These are phyloP conservation scores for Fusarium sp. DNA, from an alignment of 2,329 filamentous ascomycete genomes.

Conservation along the genomic window DNA sequence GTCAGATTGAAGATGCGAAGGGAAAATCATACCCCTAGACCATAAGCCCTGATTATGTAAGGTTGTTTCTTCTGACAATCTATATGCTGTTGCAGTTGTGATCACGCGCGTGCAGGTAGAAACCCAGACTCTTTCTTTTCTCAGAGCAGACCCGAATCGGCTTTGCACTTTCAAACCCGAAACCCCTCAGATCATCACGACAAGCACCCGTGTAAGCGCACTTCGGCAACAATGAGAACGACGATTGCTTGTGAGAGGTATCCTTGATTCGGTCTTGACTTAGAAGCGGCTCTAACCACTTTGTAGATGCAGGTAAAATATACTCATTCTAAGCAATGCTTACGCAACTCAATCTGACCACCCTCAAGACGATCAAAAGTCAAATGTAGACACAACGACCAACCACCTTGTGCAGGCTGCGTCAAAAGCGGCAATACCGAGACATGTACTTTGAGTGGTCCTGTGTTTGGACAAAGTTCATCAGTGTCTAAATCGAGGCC, in stretches of 20 bases:
- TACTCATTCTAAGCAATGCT: not conserved
- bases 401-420: constrained; percentile 44
- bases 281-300: not conserved
- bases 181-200: constrained; percentile 19
- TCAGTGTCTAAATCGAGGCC: not conserved
- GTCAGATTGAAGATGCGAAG: constrained; percentile 26
- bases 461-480: constrained; percentile 1
- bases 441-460: constrained; percentile 39
- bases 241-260: constrained; percentile 46
- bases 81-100: too few species aligned
- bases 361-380: constrained; percentile 42
- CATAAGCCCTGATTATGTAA: constrained; percentile 35
- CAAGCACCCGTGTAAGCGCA: not conserved
- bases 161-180: constrained; percentile 25
- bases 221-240: constrained; percentile 31
- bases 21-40: constrained; percentile 38
- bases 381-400: constrained; percentile 44
- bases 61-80: too few species aligned
- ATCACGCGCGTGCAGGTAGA: too few species aligned
- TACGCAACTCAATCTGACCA: not conserved
- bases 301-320: constrained; percentile 42
- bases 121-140: not conserved
- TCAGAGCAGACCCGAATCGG: constrained; percentile 35
- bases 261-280: rapidly evolving
- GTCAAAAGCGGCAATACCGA: constrained; percentile 31